Percentiles rank a stretch among this genome's conserved stretches.
Conservation (phyloP, 2,329 filamentous ascomycete genomes). For the Fusarium multiceps region DNA sequence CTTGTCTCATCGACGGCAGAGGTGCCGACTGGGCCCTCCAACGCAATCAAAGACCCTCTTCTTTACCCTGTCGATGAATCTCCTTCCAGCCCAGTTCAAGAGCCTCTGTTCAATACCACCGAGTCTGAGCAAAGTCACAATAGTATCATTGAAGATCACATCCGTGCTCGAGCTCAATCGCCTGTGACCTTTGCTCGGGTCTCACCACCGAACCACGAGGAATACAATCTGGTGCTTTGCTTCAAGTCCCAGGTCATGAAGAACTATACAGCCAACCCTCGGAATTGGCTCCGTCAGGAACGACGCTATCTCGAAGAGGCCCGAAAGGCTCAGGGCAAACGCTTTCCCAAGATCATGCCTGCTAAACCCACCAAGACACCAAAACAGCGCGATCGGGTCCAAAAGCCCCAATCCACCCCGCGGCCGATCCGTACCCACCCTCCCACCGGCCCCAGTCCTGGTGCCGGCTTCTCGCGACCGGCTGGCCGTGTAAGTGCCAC, state of each 20-base stretch:
- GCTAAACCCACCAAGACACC: constrained; percentile 51
- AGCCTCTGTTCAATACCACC: constrained; percentile 61
- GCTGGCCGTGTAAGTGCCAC: constrained; percentile 56
- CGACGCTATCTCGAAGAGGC: constrained; percentile 62
- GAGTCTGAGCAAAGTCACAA: constrained; percentile 55
- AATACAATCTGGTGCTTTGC: constrained; percentile 65
- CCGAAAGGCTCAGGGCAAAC: constrained; percentile 55
- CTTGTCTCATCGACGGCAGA: constrained; percentile 49
- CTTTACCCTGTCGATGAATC: constrained; percentile 63
- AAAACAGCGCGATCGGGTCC: constrained; percentile 51
- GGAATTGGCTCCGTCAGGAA: constrained; percentile 63
- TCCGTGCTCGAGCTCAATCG: constrained; percentile 56
- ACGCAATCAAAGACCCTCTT: constrained; percentile 64
- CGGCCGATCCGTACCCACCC: constrained; percentile 52
- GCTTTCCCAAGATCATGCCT: constrained; percentile 57
- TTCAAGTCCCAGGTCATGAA: constrained; percentile 66
- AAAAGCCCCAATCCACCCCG: constrained; percentile 51
- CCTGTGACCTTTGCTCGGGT: constrained; percentile 55
- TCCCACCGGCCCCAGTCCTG: constrained; percentile 39
- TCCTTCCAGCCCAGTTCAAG: constrained; percentile 56
- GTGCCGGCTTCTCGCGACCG: constrained; percentile 37
- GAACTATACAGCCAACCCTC: constrained; percentile 57
- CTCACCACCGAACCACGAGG: constrained; percentile 61
- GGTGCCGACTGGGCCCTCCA: constrained; percentile 45
- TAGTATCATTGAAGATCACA: constrained; percentile 63